Base-by-base conservation (phyloP, 208 protist species). In the Herpetomonas tarakana region DNA sequence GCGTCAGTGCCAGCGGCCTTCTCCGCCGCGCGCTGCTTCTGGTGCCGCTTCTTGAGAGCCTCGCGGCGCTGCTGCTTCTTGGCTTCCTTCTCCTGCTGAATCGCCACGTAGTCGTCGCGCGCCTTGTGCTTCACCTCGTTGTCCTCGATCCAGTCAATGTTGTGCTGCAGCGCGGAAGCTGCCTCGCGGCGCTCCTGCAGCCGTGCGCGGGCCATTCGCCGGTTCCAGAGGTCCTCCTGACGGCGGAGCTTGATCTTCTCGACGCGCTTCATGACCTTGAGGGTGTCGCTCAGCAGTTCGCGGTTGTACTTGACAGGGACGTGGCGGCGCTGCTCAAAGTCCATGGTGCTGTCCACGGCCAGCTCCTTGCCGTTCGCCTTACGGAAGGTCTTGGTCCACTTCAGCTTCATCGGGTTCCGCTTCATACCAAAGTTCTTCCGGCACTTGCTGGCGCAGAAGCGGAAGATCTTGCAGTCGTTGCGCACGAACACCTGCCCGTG, bases 311-410 rank as follows among this genome's bases (percentile, higher is more conserved):
- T 98, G 16, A 99, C 84, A 18, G 98, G 98, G 27, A 97, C 73
- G 72, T 99, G 98, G 24, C 98, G 86, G 30, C 90, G 82, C 75
- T 97, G 96, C 86, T 99, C 99, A 76, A 99, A 99, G 31, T 99
- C 97, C 74, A 99, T 99, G 16, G 97, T 98, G 53, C 81, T 93
- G 84, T 99, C 98, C 31, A 98, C 79, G 16, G 92, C 72, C 51
- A 99, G 88, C 76, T 99, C 98, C 81, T 99, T 99, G 25, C 98
- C 98, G 55, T 89, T 82, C 0, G 96, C 80, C 71, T 94, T 97
- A 35, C 99, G 86, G 85, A 98, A 99, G 28, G 98, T 98, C 84
- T 99, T 99, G 22, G 98, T 99, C 98, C 98, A 99, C 62, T 92
- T 86, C 19, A 99, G 80, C 79, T 99, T 99, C 73, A 98, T 96